Evolutionary conservation across 176 grass and related monocot genomes (phyloP).

Genomic region (Cocos nucifera): DNA sequence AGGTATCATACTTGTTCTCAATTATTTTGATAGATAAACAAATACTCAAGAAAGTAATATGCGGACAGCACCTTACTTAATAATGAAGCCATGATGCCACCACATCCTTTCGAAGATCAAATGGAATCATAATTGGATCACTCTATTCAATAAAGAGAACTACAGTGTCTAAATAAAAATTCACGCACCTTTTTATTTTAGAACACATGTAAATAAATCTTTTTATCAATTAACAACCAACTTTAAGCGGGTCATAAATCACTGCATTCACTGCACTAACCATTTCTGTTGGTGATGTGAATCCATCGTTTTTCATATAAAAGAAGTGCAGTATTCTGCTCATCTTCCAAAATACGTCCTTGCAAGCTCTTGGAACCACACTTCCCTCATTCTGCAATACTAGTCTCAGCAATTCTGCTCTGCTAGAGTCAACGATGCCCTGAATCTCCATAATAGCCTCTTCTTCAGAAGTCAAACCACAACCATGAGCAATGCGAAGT

Average conservation of each 20-base stretch:
- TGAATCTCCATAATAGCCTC: slow-evolving; percentile 19
- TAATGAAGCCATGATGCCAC: too few species aligned
- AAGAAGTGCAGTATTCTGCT: slow-evolving; percentile 62
- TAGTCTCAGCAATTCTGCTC: slow-evolving; percentile 49
- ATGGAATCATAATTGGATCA: too few species aligned
- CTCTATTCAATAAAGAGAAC: too few species aligned
- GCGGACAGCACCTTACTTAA: too few species aligned
- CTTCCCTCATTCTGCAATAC: slow-evolving; percentile 35
- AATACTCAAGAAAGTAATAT: too few species aligned
- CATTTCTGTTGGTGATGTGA: slow-evolving; percentile 68
- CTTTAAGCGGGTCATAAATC: slow-evolving; percentile 31
- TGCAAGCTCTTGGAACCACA: slow-evolving; percentile 54
- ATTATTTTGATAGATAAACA: too few species aligned
- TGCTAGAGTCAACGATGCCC: slow-evolving; percentile 11
- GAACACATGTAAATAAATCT: too few species aligned
- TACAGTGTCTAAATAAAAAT: too few species aligned
- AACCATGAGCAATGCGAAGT: slow-evolving; percentile 28
- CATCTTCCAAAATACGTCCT: slow-evolving; percentile 88
- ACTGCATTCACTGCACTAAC: slow-evolving; percentile 54
- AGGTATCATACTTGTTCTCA: too few species aligned
- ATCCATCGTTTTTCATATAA: slow-evolving; percentile 66
- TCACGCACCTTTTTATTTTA: too few species aligned
- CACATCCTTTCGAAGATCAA: too few species aligned
- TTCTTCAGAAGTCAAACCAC: slow-evolving; percentile 33
- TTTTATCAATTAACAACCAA: background rate